A percentile compares a stretch with the other conserved stretches of the same genome.
Conservation (phyloP, 495 filamentous ascomycete species). For the Lentithecium fluviatile region DNA sequence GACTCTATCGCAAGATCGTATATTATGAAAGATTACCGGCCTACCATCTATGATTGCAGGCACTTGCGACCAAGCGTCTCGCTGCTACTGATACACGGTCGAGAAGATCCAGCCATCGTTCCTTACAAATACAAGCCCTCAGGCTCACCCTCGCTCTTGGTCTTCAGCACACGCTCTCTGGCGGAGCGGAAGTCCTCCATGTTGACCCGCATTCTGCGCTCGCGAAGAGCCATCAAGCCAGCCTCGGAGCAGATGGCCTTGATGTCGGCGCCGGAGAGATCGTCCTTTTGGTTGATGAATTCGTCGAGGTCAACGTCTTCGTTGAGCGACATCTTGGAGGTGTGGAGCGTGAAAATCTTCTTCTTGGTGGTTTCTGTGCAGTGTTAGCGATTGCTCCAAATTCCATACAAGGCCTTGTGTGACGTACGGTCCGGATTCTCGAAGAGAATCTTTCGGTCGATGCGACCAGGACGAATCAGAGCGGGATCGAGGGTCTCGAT, state of each 20-base stretch:
- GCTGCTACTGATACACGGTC: not conserved
- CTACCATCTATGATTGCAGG: not conserved
- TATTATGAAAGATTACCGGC: no score
- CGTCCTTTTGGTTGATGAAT: constrained; percentile 98
- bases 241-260: constrained; percentile 98
- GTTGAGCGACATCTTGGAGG: constrained; percentile 95
- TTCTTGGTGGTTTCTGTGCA: constrained; percentile 87
- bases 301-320: constrained; percentile 96
- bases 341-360: constrained; percentile 99
- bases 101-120: not conserved
- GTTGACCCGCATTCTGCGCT: constrained; percentile 96
- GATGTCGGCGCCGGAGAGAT: constrained; percentile 96
- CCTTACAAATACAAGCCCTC: constrained; percentile 96
- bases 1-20: no score
- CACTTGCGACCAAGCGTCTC: not conserved
- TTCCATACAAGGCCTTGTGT: not conserved
- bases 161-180: constrained; percentile 93
- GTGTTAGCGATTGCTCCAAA: constrained; percentile 40
- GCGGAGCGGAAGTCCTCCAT: constrained; percentile 97
- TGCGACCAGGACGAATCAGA: constrained; percentile 94
- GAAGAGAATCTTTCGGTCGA: constrained; percentile 98
- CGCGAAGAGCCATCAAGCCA: constrained; percentile 89
- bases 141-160: constrained; percentile 96
- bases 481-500: constrained; percentile 97
- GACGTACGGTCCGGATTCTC: constrained; percentile 94